Base-by-base conservation (phyloP, 2,329 filamentous ascomycete species). In the Pseudogymnoascus sp. region DNA sequence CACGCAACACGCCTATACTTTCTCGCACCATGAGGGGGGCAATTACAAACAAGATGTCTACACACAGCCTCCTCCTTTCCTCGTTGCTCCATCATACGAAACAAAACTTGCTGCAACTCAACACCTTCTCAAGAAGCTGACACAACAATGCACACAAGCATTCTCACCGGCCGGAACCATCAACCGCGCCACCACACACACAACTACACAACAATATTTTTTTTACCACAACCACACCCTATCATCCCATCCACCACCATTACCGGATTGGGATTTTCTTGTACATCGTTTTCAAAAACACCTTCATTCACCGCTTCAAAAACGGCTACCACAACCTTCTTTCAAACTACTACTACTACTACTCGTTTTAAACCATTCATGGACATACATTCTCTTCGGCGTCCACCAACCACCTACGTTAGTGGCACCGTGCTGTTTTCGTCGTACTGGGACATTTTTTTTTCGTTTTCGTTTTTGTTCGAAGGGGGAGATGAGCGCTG, bases 311-410 rank as follows among this genome's bases (percentile, higher is more conserved):
- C 25, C n/a, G 14, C 6, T 12, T 46, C 42, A 16, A 53, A 31
- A 53, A 11, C 18, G 40, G 40, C 44, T 4, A 8, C 25, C 46
- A 53, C 40, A 2, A 5, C 25, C 28, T 56, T 56, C 10, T 34
- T 56, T 56, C 50, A 1, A 31, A 34, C 37, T 40, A 14, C 34
- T 36, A 36, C 34, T 36, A 36, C 34, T 36, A 53, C 25, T 53
- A 53, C 25, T 53, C 46, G n/a, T 31, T 53, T 53, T 53, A 16
- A 53, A 34, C 50, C 50, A 56, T 56, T 56, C 50, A 34, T 56
- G 50, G 50, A 56, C 50, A 56, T 56, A 56, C 50, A 56, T 56
- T 56, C 50, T 53, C 46, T 34, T 34, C 50, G n/a, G 25, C 28
- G 50, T 34, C 28, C 50, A 56, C 28, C 28, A 21, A 4, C 16